phyloP scores from a whole-genome alignment of 768 basidiomycete species.

The Mycena vulgaris region DNA sequence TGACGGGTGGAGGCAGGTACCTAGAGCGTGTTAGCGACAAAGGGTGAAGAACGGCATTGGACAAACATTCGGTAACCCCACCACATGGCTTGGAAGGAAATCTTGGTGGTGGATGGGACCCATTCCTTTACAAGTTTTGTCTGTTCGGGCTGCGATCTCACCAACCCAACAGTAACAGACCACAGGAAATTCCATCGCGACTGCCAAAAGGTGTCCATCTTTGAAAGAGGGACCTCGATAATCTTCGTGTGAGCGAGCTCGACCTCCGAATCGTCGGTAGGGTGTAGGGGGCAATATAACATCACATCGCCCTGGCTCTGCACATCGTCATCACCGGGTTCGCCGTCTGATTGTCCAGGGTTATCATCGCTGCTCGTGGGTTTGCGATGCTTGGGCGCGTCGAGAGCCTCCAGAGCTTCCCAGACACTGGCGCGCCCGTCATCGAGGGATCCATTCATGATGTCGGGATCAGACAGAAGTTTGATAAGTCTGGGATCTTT shows the following conservation, averaged over 20 bases:
- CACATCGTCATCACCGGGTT: slow-evolving; percentile 42
- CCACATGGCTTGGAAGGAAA: slow-evolving; percentile 72
- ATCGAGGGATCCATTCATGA: slow-evolving; percentile 67
- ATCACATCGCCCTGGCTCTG: slow-evolving; percentile 64
- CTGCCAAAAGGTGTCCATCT: slow-evolving; percentile 32
- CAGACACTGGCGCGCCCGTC: slow-evolving; percentile 65
- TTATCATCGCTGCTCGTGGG: slow-evolving; percentile 25
- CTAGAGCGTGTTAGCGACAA: slow-evolving; percentile 44
- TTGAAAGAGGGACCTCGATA: slow-evolving; percentile 43
- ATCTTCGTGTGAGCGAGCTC: slow-evolving; percentile 68
- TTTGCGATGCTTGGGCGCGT: slow-evolving; percentile 41
- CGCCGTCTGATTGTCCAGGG: slow-evolving; percentile 21
- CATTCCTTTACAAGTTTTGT: slow-evolving; percentile 53
- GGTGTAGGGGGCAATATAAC: slow-evolving; percentile 67
- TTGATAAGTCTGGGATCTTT: slow-evolving; percentile 62
- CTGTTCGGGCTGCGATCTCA: slow-evolving; percentile 10
- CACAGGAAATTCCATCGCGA: slow-evolving; percentile 37
- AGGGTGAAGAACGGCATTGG: background rate
- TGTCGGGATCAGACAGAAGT: slow-evolving; percentile 63
- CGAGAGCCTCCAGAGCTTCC: slow-evolving; percentile 53
- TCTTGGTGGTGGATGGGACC: slow-evolving; percentile 67
- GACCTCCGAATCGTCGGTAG: slow-evolving; percentile 62
- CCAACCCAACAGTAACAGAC: slow-evolving; percentile 29
- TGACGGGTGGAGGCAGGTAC: slow-evolving; percentile 70
- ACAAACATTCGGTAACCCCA: slow-evolving; percentile 72